Conservation (phyloP, 768 basidiomycete species). For the Tulasnella sp. region DNA sequence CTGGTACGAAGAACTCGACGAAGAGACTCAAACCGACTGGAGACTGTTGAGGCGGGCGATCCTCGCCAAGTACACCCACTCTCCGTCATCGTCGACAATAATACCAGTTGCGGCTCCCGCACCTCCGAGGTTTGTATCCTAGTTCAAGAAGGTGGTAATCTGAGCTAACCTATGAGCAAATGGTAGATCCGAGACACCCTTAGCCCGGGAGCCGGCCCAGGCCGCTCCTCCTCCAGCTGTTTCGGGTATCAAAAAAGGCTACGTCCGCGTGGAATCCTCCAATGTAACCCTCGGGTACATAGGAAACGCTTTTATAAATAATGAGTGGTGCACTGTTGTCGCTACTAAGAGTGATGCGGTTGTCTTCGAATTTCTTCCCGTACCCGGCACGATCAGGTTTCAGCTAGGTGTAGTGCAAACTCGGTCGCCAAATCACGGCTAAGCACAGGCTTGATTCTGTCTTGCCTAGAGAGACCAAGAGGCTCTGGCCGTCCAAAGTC, state of each 20-base stretch:
- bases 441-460: no score
- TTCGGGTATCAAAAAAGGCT: background rate
- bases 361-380: background rate
- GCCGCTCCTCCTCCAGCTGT: background rate
- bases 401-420: background rate
- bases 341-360: background rate
- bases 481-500: background rate
- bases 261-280: background rate
- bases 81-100: background rate
- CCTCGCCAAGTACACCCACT: background rate
- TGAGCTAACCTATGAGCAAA: background rate
- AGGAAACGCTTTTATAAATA: background rate
- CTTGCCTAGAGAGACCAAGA: background rate
- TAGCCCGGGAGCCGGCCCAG: background rate
- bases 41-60: background rate
- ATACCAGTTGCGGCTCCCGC: background rate
- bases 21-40: background rate
- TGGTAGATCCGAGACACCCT: background rate
- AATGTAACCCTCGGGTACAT: background rate
- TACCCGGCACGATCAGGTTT: background rate
- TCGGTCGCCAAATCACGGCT: no score
- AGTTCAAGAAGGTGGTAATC: background rate
- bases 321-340: background rate
- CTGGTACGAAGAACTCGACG: background rate
- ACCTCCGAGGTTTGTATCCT: background rate